phyloP scores from a whole-genome alignment of 2,329 filamentous ascomycete genomes.

The Thielaviopsis cerberus region DNA sequence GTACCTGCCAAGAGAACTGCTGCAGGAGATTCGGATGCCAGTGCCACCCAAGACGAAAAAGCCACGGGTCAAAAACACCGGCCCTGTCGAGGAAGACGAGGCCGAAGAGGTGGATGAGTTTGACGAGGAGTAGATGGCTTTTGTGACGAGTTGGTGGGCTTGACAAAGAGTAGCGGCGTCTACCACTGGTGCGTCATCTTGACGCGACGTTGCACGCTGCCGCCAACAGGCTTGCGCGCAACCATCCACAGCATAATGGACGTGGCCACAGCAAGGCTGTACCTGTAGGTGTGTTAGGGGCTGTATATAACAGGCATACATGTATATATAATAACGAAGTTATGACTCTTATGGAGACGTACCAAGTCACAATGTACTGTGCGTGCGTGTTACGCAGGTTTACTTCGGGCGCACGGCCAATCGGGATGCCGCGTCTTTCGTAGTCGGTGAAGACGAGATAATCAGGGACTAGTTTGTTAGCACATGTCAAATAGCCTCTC shows the following conservation, averaged over 20 bases:
- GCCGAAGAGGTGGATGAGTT: conserved; percentile 17
- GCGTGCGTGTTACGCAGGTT: conserved; percentile 91
- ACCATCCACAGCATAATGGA: conserved; percentile 95
- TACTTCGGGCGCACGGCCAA: conserved; percentile 73
- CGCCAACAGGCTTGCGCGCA: conserved; percentile 57
- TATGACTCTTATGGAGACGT: conserved; percentile 20
- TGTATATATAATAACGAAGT: neutral
- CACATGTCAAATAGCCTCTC: conserved; percentile 5
- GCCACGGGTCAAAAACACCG: conserved; percentile 17
- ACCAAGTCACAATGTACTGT: conserved; percentile 99
- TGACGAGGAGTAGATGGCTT: conserved; percentile 13
- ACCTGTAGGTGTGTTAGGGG: conserved; percentile 37
- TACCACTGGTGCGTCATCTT: conserved; percentile 60
- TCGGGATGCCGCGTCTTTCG: conserved; percentile 65
- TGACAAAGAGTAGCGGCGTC: neutral
- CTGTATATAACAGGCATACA: neutral
- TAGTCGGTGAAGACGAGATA: conserved; percentile 58
- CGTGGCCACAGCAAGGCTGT: conserved; percentile 66
- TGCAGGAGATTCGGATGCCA: conserved; percentile 65
- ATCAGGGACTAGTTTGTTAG: conserved; percentile 40
- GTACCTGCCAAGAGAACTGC: conserved; percentile 61
- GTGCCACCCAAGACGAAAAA: conserved; percentile 33
- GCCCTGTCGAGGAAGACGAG: conserved; percentile 20
- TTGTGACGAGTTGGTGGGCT: no score
- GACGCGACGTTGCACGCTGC: conserved; percentile 53